A percentile compares a stretch with the other conserved stretches of the same genome.
phyloP scores from a whole-genome alignment of 352 stramenopile species.

The Phytophthora aleatoria region DNA sequence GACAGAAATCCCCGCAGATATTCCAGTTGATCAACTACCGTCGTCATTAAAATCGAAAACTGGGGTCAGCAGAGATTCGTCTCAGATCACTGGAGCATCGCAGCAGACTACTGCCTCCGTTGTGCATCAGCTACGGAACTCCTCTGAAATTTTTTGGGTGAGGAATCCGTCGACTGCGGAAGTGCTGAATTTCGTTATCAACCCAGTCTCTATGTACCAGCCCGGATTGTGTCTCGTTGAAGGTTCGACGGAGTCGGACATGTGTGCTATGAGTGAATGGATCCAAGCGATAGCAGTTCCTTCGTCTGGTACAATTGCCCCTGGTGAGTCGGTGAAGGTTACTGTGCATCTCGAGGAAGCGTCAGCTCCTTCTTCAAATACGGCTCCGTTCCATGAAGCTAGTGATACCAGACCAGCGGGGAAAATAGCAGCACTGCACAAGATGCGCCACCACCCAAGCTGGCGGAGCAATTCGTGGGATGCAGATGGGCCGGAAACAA shows the following conservation, averaged over 20 bases:
- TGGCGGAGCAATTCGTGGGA: conserved; percentile 89
- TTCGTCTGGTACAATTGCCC: conserved; percentile 70
- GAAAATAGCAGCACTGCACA: conserved; percentile 58
- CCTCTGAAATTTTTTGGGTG: conserved; percentile 80
- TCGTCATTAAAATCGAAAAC: conserved; percentile 49
- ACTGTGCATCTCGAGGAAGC: conserved; percentile 80
- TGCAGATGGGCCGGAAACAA: conserved; percentile 49
- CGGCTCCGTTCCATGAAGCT: conserved; percentile 34
- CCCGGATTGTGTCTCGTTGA: conserved; percentile 70
- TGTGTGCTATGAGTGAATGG: conserved; percentile 79
- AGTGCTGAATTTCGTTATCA: conserved; percentile 77
- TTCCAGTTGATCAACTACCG: conserved; percentile 51
- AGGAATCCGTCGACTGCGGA: conserved; percentile 73
- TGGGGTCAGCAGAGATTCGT: conserved; percentile 39
- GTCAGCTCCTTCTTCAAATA: conserved; percentile 23
- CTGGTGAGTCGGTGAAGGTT: conserved; percentile 80
- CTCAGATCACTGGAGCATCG: conserved; percentile 29
- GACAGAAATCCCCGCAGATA: conserved; percentile 58
- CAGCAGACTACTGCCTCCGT: conserved; percentile 31
- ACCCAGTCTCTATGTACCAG: conserved; percentile 66
- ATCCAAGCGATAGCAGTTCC: conserved; percentile 77
- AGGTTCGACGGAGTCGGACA: conserved; percentile 53
- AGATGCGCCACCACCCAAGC: conserved; percentile 78
- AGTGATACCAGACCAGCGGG: conserved; percentile 33
- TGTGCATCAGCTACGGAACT: conserved; percentile 72